These are phyloP conservation scores for Phytophthora colocasiae DNA, from an alignment of 352 stramenopile species.

Conservation along the genomic window DNA sequence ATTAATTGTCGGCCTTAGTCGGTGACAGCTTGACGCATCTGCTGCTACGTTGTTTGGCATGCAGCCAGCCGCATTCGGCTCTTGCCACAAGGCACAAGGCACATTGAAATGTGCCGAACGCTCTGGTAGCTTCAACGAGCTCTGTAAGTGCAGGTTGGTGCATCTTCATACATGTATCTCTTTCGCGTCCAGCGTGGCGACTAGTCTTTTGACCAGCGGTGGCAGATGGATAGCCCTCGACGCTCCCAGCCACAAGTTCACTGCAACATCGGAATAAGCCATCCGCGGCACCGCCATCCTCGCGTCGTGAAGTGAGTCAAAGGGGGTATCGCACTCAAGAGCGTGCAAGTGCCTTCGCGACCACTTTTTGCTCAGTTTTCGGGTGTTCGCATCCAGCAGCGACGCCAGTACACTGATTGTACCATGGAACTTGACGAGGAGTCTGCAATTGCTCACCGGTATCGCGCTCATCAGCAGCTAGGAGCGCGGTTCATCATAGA, in stretches of 20 bases:
- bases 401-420: background rate
- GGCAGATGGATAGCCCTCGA: slow-evolving; percentile 17
- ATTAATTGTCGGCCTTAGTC: slow-evolving; percentile 2
- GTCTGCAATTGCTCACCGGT: slow-evolving; percentile 1
- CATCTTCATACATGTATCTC: slow-evolving; percentile 4
- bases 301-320: slow-evolving; percentile 18
- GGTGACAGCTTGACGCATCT: slow-evolving; percentile 6
- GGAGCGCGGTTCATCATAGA: too few species aligned
- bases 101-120: background rate
- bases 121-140: background rate
- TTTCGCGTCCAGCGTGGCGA: slow-evolving; percentile 31
- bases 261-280: background rate
- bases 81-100: slow-evolving; percentile 6
- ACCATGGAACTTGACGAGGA: background rate
- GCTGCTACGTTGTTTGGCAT: slow-evolving; percentile 5
- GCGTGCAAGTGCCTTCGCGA: slow-evolving; percentile 12
- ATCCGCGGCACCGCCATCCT: slow-evolving; percentile 17
- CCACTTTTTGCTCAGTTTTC: slow-evolving; percentile 29
- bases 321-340: slow-evolving; percentile 23
- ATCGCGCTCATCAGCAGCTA: too few species aligned
- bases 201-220: slow-evolving; percentile 16
- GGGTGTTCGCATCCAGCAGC: background rate
- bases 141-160: background rate
- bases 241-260: slow-evolving; percentile 15
- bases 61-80: background rate